A percentile compares a stretch with the other conserved stretches of the same genome.
Conservation (phyloP, 2,329 filamentous ascomycete species). For the Sporothrix brasiliensis region DNA sequence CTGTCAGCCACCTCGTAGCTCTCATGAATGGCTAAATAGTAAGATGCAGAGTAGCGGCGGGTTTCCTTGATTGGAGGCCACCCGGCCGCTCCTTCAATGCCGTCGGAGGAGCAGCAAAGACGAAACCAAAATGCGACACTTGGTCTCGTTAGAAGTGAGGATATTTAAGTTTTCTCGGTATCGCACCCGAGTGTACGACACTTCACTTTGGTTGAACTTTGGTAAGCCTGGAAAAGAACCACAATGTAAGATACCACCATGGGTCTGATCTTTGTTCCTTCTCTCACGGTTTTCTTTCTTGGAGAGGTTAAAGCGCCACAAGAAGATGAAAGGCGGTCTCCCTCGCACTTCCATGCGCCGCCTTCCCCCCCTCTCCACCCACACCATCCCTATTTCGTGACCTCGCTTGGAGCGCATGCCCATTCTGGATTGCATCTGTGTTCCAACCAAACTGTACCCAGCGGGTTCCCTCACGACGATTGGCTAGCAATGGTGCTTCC, state of each 20-base stretch:
- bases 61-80: conserved; percentile 9
- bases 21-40: neutral
- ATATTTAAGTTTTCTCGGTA: neutral
- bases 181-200: neutral
- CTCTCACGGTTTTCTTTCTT: neutral
- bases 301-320: neutral
- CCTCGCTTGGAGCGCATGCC: neutral
- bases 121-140: conserved; percentile 7
- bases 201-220: neutral
- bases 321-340: neutral
- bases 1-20: too few species aligned
- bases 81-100: neutral
- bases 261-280: neutral
- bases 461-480: neutral
- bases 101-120: neutral
- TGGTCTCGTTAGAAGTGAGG: neutral
- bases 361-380: neutral
- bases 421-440: neutral
- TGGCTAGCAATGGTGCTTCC: neutral
- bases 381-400: conserved; percentile 17
- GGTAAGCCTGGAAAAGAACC: too few species aligned
- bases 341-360: neutral
- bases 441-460: neutral
- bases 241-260: too few species aligned
- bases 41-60: neutral